Conservation (phyloP, 768 basidiomycete genomes). For the Lactarius quietus region DNA sequence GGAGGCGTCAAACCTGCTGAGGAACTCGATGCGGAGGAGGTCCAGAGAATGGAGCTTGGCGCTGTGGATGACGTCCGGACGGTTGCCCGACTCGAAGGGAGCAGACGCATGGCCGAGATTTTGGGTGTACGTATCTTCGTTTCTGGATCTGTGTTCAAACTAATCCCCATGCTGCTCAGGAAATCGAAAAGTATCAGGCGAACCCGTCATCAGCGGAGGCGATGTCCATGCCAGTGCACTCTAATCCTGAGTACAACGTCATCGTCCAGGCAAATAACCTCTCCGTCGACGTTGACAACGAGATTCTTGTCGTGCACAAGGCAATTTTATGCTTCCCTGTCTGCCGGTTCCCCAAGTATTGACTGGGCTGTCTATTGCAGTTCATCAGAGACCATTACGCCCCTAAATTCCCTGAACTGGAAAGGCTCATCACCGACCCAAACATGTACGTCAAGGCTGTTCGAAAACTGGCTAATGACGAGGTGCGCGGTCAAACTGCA, state of each 20-base stretch:
- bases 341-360: constrained; percentile 21
- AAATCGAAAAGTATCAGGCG: constrained; percentile 81
- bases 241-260: constrained; percentile 93
- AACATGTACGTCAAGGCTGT: constrained; percentile 91
- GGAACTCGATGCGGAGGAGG: constrained; percentile 90
- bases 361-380: constrained; percentile 38
- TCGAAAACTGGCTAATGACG: constrained; percentile 78
- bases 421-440: constrained; percentile 90
- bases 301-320: constrained; percentile 96
- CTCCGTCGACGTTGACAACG: constrained; percentile 97
- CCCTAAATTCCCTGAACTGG: constrained; percentile 92
- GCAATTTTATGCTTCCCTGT: constrained; percentile 37
- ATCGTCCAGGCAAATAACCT: constrained; percentile 98
- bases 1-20: constrained; percentile 94
- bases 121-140: constrained; percentile 52
- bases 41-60: constrained; percentile 90
- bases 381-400: constrained; percentile 98
- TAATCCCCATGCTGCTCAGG: constrained; percentile 45
- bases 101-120: constrained; percentile 85
- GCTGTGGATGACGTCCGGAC: constrained; percentile 80
- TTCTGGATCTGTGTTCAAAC: not conserved
- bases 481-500: constrained; percentile 42
- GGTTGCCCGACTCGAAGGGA: constrained; percentile 85
- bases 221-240: constrained; percentile 74
- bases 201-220: constrained; percentile 77